A percentile compares a stretch with the other conserved stretches of the same genome.
phyloP scores from a whole-genome alignment of 495 filamentous ascomycete genomes.

The Aspergillus campestris region DNA sequence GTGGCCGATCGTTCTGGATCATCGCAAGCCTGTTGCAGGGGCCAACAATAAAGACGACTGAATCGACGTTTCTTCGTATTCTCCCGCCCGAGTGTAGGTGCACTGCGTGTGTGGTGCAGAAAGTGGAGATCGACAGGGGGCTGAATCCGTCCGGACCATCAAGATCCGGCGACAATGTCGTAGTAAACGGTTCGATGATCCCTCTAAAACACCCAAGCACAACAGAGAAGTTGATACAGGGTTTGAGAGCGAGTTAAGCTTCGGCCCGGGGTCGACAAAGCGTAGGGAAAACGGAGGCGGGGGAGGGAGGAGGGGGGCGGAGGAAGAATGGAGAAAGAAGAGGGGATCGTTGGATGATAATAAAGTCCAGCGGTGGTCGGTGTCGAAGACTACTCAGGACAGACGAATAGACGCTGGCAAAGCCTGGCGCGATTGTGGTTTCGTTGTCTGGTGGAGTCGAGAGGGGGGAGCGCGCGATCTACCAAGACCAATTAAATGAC shows the following conservation, averaged over 20 bases:
- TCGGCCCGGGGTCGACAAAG: background rate
- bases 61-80: background rate
- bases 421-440: conserved; percentile 12
- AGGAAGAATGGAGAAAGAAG: conserved; percentile 5
- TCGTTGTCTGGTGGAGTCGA: conserved; percentile 17
- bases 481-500: conserved; percentile 21
- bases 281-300: background rate
- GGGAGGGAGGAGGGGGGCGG: conserved; percentile 2
- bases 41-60: background rate
- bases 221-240: background rate
- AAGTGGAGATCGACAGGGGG: too few species aligned
- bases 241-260: background rate
- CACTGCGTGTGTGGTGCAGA: conserved; percentile 2
- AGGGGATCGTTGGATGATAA: conserved; percentile 2
- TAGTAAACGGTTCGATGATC: too few species aligned
- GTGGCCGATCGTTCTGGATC: conserved; percentile 7
- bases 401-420: conserved; percentile 1
- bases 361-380: conserved; percentile 6
- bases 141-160: too few species aligned
- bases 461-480: conserved; percentile 20
- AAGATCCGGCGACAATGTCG: too few species aligned
- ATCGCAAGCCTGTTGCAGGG: conserved; percentile 9
- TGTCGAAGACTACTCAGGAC: conserved; percentile 6
- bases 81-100: background rate
- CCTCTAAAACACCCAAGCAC: too few species aligned